Evolutionary conservation across 2,329 filamentous ascomycete species (phyloP), one percentile per base, ranked within the genome.

Genomic region (Camillea tinctor): DNA sequence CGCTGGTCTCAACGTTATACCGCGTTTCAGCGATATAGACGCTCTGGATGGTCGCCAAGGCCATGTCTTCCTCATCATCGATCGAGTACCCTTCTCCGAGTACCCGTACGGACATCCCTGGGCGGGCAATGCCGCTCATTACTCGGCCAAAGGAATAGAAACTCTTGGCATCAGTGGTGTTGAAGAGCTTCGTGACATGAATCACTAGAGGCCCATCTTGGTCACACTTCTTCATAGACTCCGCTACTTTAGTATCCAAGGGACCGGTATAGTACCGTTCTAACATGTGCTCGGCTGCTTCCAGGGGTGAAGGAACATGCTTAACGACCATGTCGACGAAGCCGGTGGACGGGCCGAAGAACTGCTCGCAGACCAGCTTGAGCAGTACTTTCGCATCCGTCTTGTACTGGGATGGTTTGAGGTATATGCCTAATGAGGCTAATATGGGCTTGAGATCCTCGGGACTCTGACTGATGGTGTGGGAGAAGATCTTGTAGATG

Each of bases 31-130:
- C 90, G 66, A 99, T 94, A 81, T 91, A 96, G 13, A 95, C 93
- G 65, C 93, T 88, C 1, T 87, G 85, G 62, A 99, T 90, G 0
- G 89, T 94, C 24, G 92, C 92, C 70, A 88, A 82, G 0, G 89
- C 91, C 92, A 98, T 98, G 71, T 99, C 95, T 81, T 99, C 95
- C 72, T 98, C 93, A 66, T 99, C 95, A 67, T 99, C 95, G 15
- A 97, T 85, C 4, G 93, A 97, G 76, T 98, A 99, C 5, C 91
- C 91, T 73, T 99, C 95, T 54, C 95, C 95, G 1, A 99, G 86
- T 13, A 99, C 93, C 49, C 95, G 88, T 17, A 99, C 92, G 67
- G 92, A 87, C 71, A 90, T 84, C 19, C 91, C 91, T 20, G 93
- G 90, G 30, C 87, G 88, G 22, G 91, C 95, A 26, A 92, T 95